Conservation (phyloP, 192 early-diverging fungal genomes). For the Glomus cerebriforme region DNA sequence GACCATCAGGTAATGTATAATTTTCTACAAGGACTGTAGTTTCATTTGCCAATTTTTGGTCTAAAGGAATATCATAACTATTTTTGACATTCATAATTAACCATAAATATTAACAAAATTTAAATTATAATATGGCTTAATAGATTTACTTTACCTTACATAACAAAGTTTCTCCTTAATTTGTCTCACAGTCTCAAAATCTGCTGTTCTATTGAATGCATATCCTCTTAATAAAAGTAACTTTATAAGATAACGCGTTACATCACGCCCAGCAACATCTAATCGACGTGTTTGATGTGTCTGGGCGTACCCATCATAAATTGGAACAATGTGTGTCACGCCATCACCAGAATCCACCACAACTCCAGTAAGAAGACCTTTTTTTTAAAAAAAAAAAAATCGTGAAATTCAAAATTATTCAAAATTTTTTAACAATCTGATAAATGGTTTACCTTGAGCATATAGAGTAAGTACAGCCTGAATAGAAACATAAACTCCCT, state of each 20-base stretch:
- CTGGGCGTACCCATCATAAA: constrained; percentile 94
- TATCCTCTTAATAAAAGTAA: constrained; percentile 91
- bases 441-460: constrained; percentile 77
- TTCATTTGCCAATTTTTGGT: constrained; percentile 92
- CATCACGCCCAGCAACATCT: constrained; percentile 95
- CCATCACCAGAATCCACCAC: constrained; percentile 99
- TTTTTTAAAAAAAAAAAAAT: not conserved
- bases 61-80: constrained; percentile 93
- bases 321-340: constrained; percentile 98
- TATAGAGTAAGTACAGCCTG: constrained; percentile 97
- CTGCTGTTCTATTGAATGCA: constrained; percentile 96
- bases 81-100: not conserved
- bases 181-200: constrained; percentile 97
- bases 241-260: constrained; percentile 97
- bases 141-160: constrained; percentile 70
- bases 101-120: not conserved
- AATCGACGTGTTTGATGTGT: constrained; percentile 87
- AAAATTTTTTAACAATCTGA: not conserved
- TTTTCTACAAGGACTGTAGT: constrained; percentile 95
- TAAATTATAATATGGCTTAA: not conserved
- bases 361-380: constrained; percentile 90
- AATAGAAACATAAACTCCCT: constrained; percentile 91
- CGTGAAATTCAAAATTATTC: not conserved
- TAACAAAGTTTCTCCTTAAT: constrained; percentile 99
- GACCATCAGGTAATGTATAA: constrained; percentile 97